These are phyloP conservation scores for Moesziomyces sp. DNA, from an alignment of 1,284 basidiomycete species.

Conservation along the genomic window DNA sequence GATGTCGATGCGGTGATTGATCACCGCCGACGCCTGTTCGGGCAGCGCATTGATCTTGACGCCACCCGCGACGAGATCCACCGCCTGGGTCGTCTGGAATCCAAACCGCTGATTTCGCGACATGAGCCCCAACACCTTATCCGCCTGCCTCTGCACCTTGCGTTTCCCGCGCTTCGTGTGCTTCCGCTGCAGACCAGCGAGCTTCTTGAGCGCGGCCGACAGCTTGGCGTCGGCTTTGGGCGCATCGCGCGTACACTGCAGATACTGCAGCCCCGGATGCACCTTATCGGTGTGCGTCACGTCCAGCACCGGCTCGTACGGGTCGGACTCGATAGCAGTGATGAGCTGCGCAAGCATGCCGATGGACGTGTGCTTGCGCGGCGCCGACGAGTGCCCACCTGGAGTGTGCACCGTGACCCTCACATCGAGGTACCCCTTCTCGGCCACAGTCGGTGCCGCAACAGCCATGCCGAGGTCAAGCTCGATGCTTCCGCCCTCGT, in stretches of 20 bases:
- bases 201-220: constrained; percentile 68
- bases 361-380: constrained; percentile 73
- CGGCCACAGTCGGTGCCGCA: constrained; percentile 72
- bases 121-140: constrained; percentile 13
- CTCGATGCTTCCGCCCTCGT: constrained; percentile 57
- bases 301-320: constrained; percentile 69
- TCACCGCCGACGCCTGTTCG: constrained; percentile 72
- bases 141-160: constrained; percentile 18
- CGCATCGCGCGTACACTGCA: constrained; percentile 72
- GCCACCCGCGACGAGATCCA: constrained; percentile 76
- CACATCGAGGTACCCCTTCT: constrained; percentile 74
- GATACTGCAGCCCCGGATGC: constrained; percentile 69
- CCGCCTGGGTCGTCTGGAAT: constrained; percentile 77
- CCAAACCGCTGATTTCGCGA: constrained; percentile 68
- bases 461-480: constrained; percentile 43
- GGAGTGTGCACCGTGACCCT: constrained; percentile 66
- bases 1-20: constrained; percentile 75
- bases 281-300: constrained; percentile 41
- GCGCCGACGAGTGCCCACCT: constrained; percentile 77
- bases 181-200: constrained; percentile 66
- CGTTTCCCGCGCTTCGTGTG: neutral
- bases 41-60: constrained; percentile 77
- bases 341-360: constrained; percentile 75
- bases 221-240: constrained; percentile 70
- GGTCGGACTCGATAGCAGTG: constrained; percentile 73